phyloP scores from a whole-genome alignment of 129 eudicot species.

The Flaveria robusta region DNA sequence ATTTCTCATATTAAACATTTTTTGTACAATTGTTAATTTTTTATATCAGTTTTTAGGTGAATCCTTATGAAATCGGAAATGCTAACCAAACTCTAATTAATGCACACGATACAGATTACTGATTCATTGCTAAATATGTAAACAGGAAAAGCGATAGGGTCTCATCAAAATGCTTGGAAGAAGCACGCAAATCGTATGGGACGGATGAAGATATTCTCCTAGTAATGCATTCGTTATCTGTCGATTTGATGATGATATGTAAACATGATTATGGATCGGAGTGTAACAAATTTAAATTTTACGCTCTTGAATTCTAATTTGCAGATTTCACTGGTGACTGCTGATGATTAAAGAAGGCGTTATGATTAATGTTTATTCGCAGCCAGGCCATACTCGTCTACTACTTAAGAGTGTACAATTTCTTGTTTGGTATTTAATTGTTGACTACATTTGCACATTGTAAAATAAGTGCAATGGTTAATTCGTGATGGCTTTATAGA shows the following conservation, averaged over 20 bases:
- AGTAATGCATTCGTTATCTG: conserved; percentile 47
- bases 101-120: neutral
- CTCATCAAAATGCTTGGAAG: conserved; percentile 68
- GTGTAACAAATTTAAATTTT: neutral
- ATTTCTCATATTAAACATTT: neutral
- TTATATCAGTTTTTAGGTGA: neutral
- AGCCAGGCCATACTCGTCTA: neutral
- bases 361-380: neutral
- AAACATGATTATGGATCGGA: neutral
- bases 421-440: neutral
- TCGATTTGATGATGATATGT: neutral
- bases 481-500: neutral
- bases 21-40: neutral
- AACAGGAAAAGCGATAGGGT: conserved; percentile 70
- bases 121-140: conserved; percentile 17
- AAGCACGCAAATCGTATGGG: conserved; percentile 96
- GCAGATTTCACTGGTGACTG: conserved; percentile 65
- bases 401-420: conserved; percentile 1
- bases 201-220: conserved; percentile 96
- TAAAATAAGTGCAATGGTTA: conserved; percentile 21
- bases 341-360: conserved; percentile 24
- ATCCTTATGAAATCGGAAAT: too few relatives aligned
- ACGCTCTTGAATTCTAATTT: conserved; percentile 3
- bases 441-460: conserved; percentile 8
- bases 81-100: too few relatives aligned